Conservation (phyloP, 148 eudicot species). For the Linanthus parryae region DNA sequence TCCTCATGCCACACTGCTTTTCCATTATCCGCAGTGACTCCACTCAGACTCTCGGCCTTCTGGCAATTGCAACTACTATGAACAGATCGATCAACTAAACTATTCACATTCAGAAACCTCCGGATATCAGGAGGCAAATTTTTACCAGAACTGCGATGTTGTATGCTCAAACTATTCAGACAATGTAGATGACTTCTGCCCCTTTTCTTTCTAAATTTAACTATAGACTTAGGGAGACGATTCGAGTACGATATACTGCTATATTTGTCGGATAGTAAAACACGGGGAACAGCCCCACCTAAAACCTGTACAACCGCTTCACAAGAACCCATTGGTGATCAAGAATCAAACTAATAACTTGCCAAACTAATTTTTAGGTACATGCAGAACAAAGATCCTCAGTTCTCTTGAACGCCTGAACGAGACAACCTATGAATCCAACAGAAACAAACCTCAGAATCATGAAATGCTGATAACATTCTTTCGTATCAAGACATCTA, state of each 20-base stretch:
- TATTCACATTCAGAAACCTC: slow-evolving; percentile 5
- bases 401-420: too few relatives aligned
- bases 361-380: too few relatives aligned
- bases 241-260: slow-evolving; percentile 12
- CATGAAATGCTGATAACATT: too few relatives aligned
- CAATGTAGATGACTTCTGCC: slow-evolving; percentile 4
- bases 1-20: slow-evolving; percentile 45
- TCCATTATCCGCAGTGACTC: slow-evolving; percentile 23
- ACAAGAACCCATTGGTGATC: slow-evolving; percentile 23
- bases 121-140: slow-evolving; percentile 10
- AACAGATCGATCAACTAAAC: slow-evolving; percentile 1
- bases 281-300: slow-evolving; percentile 19
- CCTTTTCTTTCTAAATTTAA: slow-evolving; percentile 19
- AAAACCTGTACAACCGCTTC: slow-evolving; percentile 30
- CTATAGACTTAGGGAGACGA: slow-evolving; percentile 12
- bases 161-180: slow-evolving; percentile 12
- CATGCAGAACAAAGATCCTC: too few relatives aligned
- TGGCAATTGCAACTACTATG: slow-evolving; percentile 28
- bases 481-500: too few relatives aligned
- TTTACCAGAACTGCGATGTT: slow-evolving; percentile 1
- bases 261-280: slow-evolving; percentile 10
- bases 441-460: too few relatives aligned
- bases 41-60: slow-evolving; percentile 37
- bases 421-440: too few relatives aligned
- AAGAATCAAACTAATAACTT: too few relatives aligned